phyloP scores from a whole-genome alignment of 306 rosid species.

The Vigna trinervia region DNA sequence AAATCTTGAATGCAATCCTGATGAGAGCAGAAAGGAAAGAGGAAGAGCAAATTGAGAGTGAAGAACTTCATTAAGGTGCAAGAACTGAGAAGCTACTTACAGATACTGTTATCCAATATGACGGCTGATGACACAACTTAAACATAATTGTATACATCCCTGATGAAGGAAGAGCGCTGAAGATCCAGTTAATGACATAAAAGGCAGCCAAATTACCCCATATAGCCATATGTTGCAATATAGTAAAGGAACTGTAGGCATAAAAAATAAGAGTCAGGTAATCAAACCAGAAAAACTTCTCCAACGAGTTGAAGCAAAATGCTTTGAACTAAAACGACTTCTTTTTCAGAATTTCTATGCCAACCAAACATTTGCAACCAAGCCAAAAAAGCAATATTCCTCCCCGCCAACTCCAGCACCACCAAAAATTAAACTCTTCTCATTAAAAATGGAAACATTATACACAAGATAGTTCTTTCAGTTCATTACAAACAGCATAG shows the following conservation, averaged over 20 bases:
- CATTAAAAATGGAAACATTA: slow-evolving; percentile 35
- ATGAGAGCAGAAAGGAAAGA: not conserved
- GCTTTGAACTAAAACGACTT: slow-evolving; percentile 16
- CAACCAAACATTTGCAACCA: slow-evolving; percentile 24
- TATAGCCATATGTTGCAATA: slow-evolving; percentile 85
- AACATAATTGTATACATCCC: slow-evolving; percentile 98
- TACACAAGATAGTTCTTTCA: slow-evolving; percentile 13
- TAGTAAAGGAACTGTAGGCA: slow-evolving; percentile 85
- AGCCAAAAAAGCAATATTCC: slow-evolving; percentile 13
- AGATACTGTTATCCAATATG: slow-evolving; percentile 85
- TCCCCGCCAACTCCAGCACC: not conserved
- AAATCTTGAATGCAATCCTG: not conserved
- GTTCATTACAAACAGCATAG: slow-evolving; percentile 1
- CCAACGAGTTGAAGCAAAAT: slow-evolving; percentile 25
- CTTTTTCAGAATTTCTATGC: not conserved
- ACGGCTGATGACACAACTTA: slow-evolving; percentile 83
- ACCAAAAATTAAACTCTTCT: not conserved
- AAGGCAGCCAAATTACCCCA: slow-evolving; percentile 95
- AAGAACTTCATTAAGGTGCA: slow-evolving; percentile 16
- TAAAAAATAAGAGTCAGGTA: slow-evolving; percentile 45
- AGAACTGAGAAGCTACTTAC: slow-evolving; percentile 59
- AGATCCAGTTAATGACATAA: slow-evolving; percentile 83
- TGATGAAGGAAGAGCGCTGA: slow-evolving; percentile 91
- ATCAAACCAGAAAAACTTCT: slow-evolving; percentile 36
- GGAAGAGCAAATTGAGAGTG: not conserved